A percentile compares a stretch with the other conserved stretches of the same genome.
These are phyloP conservation scores for Coemansia sp. DNA, from an alignment of 192 early-diverging fungal species.

Conservation along the genomic window DNA sequence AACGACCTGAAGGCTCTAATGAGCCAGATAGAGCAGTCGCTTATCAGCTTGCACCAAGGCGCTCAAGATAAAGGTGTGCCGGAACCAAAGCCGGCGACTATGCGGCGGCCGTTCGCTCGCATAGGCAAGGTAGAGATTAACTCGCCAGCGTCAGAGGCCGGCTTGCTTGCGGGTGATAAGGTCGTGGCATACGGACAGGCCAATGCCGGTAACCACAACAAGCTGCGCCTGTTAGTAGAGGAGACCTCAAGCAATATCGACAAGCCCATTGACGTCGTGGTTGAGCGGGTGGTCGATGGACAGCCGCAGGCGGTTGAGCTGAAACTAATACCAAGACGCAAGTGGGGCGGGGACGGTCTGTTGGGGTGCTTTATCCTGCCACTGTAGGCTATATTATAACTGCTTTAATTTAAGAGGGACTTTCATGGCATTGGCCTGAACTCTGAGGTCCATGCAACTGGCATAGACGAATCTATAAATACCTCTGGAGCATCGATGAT, in stretches of 20 bases:
- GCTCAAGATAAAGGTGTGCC: neutral
- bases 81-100: neutral
- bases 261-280: slow-evolving; percentile 12
- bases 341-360: slow-evolving; percentile 49
- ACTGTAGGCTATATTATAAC: neutral
- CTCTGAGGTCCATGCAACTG: slow-evolving; percentile 83
- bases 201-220: slow-evolving; percentile 16
- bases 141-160: slow-evolving; percentile 41
- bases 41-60: slow-evolving; percentile 51
- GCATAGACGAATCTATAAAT: slow-evolving; percentile 64
- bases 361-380: slow-evolving; percentile 46
- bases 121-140: slow-evolving; percentile 32
- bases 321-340: slow-evolving; percentile 20
- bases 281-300: slow-evolving; percentile 39
- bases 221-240: slow-evolving; percentile 14
- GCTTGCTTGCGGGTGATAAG: slow-evolving; percentile 35
- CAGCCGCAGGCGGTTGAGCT: slow-evolving; percentile 14
- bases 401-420: neutral
- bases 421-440: slow-evolving; percentile 30
- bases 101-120: slow-evolving; percentile 40
- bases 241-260: slow-evolving; percentile 25
- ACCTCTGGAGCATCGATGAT: slow-evolving; percentile 59
- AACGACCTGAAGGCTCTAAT: slow-evolving; percentile 61
- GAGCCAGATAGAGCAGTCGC: slow-evolving; percentile 54
- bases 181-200: slow-evolving; percentile 27